Evolutionary conservation across 2,329 filamentous ascomycete species (phyloP).

Genomic region (Xylaria sp.): DNA sequence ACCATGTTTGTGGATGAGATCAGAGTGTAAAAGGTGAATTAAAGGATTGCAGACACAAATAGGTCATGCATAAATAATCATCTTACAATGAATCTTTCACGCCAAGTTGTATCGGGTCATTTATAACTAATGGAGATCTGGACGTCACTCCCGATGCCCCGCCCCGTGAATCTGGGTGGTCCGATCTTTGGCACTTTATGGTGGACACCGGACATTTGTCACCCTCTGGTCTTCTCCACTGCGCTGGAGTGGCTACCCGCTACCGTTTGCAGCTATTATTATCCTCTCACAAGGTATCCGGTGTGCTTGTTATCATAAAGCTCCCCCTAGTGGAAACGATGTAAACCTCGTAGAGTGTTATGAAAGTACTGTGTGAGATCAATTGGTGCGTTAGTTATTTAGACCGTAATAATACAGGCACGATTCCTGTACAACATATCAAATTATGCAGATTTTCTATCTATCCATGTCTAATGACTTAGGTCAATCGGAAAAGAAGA

Average conservation of each 20-base stretch:
- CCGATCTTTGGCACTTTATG: not conserved
- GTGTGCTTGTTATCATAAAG: not conserved
- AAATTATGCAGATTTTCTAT: no score
- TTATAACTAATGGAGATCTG: not conserved
- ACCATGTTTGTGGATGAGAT: constrained; percentile 6
- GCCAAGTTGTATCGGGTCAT: not conserved
- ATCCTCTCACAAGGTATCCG: not conserved
- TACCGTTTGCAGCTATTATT: not conserved
- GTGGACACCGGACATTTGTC: constrained; percentile 16
- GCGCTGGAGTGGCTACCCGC: not conserved
- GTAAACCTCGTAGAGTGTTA: no score
- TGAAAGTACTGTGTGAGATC: no score
- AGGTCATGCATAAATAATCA: not conserved
- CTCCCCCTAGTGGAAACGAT: not conserved
- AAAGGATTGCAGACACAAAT: not conserved
- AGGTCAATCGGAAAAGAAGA: no score
- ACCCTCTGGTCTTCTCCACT: constrained; percentile 1
- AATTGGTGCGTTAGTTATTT: no score
- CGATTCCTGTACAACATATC: no score
- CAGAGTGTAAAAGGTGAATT: not conserved
- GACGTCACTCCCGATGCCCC: not conserved
- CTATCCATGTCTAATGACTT: no score
- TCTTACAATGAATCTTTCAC: not conserved
- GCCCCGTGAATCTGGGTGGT: not conserved
- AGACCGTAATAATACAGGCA: no score